A percentile compares a stretch with the other conserved stretches of the same genome.
Conservation (phyloP, 2,329 filamentous ascomycete genomes). For the Diaporthe longicolla region DNA sequence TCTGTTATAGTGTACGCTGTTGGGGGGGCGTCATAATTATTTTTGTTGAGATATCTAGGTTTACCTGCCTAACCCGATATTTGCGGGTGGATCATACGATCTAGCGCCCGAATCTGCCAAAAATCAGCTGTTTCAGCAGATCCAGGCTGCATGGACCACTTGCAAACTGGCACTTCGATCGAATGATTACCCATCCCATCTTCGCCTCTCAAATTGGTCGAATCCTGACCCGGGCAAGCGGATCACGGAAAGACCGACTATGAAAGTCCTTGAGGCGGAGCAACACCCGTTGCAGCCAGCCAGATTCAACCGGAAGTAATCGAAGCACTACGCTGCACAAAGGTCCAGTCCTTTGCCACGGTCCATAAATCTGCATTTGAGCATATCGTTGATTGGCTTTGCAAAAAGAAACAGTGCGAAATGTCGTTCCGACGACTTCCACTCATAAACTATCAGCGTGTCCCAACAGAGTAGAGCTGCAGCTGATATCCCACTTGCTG, state of each 20-base stretch:
- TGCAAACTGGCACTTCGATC: background rate
- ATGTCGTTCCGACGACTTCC: too few species aligned
- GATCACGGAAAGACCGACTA: background rate
- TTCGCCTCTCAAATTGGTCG: background rate
- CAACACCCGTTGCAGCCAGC: background rate
- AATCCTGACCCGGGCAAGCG: background rate
- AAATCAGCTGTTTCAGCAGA: slow-evolving; percentile 29
- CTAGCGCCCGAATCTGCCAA: background rate
- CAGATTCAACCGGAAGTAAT: background rate
- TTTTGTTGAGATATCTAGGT: slow-evolving; percentile 26
- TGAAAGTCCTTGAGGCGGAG: background rate
- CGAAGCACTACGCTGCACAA: background rate
- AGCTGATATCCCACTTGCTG: too few species aligned
- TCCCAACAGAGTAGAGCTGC: too few species aligned
- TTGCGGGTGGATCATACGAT: slow-evolving; percentile 29
- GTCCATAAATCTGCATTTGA: too few species aligned
- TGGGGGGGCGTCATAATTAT: slow-evolving; percentile 14
- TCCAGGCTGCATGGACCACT: slow-evolving; percentile 10
- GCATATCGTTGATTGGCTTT: too few species aligned
- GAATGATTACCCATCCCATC: background rate
- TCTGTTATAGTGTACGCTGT: background rate
- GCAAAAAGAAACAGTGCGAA: too few species aligned
- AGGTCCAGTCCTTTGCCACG: too few species aligned
- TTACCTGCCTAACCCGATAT: background rate
- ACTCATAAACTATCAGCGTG: too few species aligned